phyloP scores from a whole-genome alignment of 345 rosid species.

The Salix arbutifolia region DNA sequence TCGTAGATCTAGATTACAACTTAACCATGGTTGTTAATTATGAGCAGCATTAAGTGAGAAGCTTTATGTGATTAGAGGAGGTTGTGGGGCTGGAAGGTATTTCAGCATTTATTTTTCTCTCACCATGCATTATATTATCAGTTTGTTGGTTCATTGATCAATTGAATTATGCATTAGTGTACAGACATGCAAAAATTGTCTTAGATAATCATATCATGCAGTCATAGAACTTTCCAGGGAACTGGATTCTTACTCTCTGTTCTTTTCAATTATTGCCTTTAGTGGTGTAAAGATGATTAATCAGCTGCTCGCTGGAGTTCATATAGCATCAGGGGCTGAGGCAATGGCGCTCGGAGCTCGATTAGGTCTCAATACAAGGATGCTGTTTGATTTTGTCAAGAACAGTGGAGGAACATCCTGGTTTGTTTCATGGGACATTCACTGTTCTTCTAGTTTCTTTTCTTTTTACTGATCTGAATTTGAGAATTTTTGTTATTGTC shows the following conservation, averaged over 20 bases:
- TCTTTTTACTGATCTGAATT: not conserved
- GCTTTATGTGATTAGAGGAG: slow-evolving; percentile 86
- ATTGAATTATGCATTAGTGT: too few species aligned
- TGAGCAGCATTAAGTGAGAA: slow-evolving; percentile 86
- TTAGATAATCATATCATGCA: too few species aligned
- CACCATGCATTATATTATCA: slow-evolving; percentile 8
- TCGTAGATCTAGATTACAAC: slow-evolving; percentile 16
- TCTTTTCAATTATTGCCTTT: not conserved
- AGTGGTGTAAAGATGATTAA: slow-evolving; percentile 93
- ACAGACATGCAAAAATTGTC: too few species aligned
- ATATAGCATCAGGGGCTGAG: slow-evolving; percentile 94
- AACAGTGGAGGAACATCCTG: slow-evolving; percentile 79
- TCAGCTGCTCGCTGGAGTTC: slow-evolving; percentile 97
- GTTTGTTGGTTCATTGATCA: not conserved
- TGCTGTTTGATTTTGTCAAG: slow-evolving; percentile 55
- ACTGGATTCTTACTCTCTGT: not conserved
- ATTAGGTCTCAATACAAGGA: slow-evolving; percentile 76
- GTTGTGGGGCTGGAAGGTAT: slow-evolving; percentile 97
- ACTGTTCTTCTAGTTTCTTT: not conserved
- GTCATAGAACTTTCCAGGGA: too few species aligned
- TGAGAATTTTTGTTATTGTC: not conserved
- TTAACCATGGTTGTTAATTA: slow-evolving; percentile 17
- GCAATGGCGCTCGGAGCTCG: slow-evolving; percentile 97
- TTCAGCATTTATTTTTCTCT: slow-evolving; percentile 6
- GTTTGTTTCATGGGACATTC: slow-evolving; percentile 38